Evolutionary conservation across 2,329 filamentous ascomycete genomes (phyloP).

Genomic region (Fusarium transvaalense): DNA sequence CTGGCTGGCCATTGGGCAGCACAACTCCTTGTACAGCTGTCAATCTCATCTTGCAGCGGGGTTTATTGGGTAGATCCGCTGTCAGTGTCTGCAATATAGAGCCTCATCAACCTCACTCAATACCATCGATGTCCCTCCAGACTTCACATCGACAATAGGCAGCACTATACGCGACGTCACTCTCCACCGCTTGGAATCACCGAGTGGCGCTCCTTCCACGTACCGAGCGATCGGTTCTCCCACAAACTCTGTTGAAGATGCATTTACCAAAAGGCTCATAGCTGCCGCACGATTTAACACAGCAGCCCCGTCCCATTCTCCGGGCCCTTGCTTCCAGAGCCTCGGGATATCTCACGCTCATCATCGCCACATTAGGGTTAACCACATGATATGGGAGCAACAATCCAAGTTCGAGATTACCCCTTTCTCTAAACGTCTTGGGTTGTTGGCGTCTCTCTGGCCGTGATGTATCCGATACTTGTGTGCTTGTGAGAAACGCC

Average conservation of each 20-base stretch:
- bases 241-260: slow-evolving; percentile 39
- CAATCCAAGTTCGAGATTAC: slow-evolving; percentile 17
- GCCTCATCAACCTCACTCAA: slow-evolving; percentile 38
- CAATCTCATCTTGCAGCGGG: slow-evolving; percentile 27
- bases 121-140: not conserved
- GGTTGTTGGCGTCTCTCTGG: not conserved
- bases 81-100: slow-evolving; percentile 39
- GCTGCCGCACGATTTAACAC: slow-evolving; percentile 19
- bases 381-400: slow-evolving; percentile 19
- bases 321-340: slow-evolving; percentile 29
- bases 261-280: slow-evolving; percentile 35
- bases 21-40: slow-evolving; percentile 36
- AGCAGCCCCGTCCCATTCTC: slow-evolving; percentile 26
- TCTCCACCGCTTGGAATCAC: slow-evolving; percentile 20
- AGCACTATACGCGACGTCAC: slow-evolving; percentile 4
- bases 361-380: slow-evolving; percentile 27
- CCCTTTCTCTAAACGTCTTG: slow-evolving; percentile 33
- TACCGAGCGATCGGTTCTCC: slow-evolving; percentile 39
- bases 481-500: slow-evolving; percentile 28
- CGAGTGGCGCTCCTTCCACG: slow-evolving; percentile 20
- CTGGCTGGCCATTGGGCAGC: slow-evolving; percentile 25
- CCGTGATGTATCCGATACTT: slow-evolving; percentile 43
- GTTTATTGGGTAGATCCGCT: slow-evolving; percentile 47
- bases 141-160: not conserved
- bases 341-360: slow-evolving; percentile 27